These are phyloP conservation scores for Penicillium lividum DNA, from an alignment of 495 filamentous ascomycete species.

Conservation along the genomic window DNA sequence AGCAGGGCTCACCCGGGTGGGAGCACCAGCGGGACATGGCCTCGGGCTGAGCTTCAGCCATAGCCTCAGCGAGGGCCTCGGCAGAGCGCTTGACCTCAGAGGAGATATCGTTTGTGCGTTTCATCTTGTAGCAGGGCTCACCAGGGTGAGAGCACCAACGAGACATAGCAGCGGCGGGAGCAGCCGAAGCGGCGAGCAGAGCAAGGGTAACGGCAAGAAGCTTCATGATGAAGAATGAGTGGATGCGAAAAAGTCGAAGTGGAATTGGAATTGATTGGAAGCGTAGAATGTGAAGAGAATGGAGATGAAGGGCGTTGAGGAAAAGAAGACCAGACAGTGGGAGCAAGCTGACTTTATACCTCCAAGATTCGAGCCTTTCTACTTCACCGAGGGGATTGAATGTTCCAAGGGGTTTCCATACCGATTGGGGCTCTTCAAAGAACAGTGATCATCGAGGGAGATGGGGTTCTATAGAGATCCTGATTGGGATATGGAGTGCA, in stretches of 20 bases:
- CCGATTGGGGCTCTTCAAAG: not conserved
- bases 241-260: constrained; percentile 7
- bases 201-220: constrained; percentile 39
- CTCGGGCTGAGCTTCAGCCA: constrained; percentile 34
- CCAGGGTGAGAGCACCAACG: constrained; percentile 39
- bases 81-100: constrained; percentile 51
- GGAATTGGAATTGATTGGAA: constrained; percentile 12
- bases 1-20: constrained; percentile 43
- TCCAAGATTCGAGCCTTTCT: not conserved
- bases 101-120: constrained; percentile 36
- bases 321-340: constrained; percentile 3
- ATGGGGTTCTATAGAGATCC: constrained; percentile 3
- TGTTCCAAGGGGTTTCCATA: not conserved
- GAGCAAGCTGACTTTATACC: not conserved
- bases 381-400: not conserved
- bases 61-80: constrained; percentile 49
- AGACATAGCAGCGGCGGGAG: constrained; percentile 35
- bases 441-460: not conserved
- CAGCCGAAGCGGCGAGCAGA: constrained; percentile 39
- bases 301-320: constrained; percentile 15
- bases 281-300: constrained; percentile 13
- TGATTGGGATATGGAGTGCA: constrained; percentile 5
- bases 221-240: constrained; percentile 48
- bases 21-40: constrained; percentile 41
- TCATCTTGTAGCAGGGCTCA: constrained; percentile 35